Percentiles rank a stretch among this genome's conserved stretches.
These are phyloP conservation scores for Jamesozyma lodderae DNA, from an alignment of 805 yeast genomes.

Conservation along the genomic window DNA sequence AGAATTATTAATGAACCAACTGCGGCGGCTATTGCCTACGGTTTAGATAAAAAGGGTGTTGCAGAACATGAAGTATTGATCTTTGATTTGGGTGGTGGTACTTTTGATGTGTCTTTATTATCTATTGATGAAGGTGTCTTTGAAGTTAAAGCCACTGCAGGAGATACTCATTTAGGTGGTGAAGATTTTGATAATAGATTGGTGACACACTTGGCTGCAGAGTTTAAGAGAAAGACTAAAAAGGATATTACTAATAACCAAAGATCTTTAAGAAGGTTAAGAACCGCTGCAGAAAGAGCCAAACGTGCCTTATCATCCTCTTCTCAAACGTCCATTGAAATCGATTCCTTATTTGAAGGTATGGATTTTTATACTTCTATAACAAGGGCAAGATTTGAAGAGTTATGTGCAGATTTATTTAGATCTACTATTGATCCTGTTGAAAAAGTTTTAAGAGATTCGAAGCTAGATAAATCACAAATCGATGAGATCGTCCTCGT, in stretches of 20 bases:
- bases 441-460: conserved; percentile 83
- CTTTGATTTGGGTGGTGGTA: conserved; percentile 95
- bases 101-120: conserved; percentile 87
- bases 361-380: conserved; percentile 88
- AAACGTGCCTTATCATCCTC: conserved; percentile 94
- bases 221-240: conserved; percentile 92
- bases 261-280: conserved; percentile 90
- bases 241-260: conserved; percentile 82
- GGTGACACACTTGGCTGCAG: conserved; percentile 79
- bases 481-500: conserved; percentile 88
- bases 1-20: conserved; percentile 81
- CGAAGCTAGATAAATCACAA: conserved; percentile 78
- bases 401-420: conserved; percentile 85
- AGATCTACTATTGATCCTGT: conserved; percentile 90
- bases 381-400: conserved; percentile 96
- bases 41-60: conserved; percentile 67
- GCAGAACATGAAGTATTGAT: conserved; percentile 80
- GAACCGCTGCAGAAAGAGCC: conserved; percentile 97
- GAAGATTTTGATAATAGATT: conserved; percentile 88
- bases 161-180: conserved; percentile 72
- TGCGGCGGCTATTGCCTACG: conserved; percentile 95
- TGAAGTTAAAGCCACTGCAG: conserved; percentile 80
- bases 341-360: conserved; percentile 90
- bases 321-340: conserved; percentile 87
- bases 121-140: conserved; percentile 91